Percentiles rank a stretch among this genome's conserved stretches.
Conservation (phyloP, 306 rosid species). For the Prunus mongolica region DNA sequence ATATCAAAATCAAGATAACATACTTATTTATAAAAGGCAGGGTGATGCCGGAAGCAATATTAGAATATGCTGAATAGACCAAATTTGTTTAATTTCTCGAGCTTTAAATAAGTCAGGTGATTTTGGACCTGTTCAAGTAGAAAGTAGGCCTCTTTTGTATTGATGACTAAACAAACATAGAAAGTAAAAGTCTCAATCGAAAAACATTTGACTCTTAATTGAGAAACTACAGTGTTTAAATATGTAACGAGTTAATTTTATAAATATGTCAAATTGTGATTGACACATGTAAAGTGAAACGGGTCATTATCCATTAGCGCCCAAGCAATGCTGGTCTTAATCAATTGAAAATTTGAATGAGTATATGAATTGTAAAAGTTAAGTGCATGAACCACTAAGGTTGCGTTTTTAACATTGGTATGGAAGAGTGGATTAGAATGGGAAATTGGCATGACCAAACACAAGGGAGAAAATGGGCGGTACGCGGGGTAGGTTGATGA, state of each 20-base stretch:
- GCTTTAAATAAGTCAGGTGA: too few relatives aligned
- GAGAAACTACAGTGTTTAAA: too few relatives aligned
- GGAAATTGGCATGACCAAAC: neutral
- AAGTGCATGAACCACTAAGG: constrained; percentile 2
- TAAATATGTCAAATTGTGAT: too few relatives aligned
- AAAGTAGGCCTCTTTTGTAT: neutral
- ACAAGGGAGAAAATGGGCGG: neutral
- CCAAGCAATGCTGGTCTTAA: too few relatives aligned
- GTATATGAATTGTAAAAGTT: neutral
- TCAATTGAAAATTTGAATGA: neutral
- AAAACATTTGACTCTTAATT: too few relatives aligned
- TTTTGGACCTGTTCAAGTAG: too few relatives aligned
- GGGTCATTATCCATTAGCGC: too few relatives aligned
- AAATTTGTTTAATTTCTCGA: neutral
- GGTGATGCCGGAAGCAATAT: neutral
- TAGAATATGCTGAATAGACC: neutral
- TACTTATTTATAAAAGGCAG: neutral
- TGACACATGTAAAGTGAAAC: too few relatives aligned
- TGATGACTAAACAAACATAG: neutral
- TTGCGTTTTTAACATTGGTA: neutral
- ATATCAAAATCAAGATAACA: neutral
- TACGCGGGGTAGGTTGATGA: neutral
- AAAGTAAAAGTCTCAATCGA: neutral
- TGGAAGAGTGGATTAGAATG: too few relatives aligned
- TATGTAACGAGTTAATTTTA: too few relatives aligned